Evolutionary conservation across 208 protist species (phyloP), one percentile per base, ranked within the genome.

Genomic region (Porcisia hertigi): DNA sequence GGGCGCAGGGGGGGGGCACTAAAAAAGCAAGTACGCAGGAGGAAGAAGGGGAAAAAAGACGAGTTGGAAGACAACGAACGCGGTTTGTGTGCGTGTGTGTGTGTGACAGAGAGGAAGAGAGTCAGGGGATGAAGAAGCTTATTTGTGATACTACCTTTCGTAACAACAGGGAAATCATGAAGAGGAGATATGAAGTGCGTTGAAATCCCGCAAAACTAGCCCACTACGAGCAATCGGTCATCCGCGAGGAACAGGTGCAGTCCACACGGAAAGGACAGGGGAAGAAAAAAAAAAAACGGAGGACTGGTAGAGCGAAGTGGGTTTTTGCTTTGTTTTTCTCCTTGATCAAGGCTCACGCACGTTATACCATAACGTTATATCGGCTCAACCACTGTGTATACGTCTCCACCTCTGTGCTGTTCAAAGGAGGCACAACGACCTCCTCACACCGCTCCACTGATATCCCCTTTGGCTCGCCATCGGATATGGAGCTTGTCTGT

Each of bases 401-500:
- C 5, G 84, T 85, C 60, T 90, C 76, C 23, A 74, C 72, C 5
- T 79, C 72, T 0, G 59, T 12, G 49, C 62, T 75, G 59, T 49
- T 55, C 39, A 86, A 8, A 6, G 58, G 58, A 11, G 85, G 80
- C 3, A 97, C 85, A 43, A 95, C 91, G 1, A 79, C 80, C 64
- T 88, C 89, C 47, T 95, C 91, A 64, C 93, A 97, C 0, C 93
- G 86, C 69, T 92, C 90, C 41, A 97, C 93, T 2, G 82, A 73
- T 53, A 97, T 93, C 8, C 93, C 93, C 23, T 41, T 69, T 65
- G 70, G 62, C 43, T 43, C 71, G 3, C 55, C 11, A 20, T 25
- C 25, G 25, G 70, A 12, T 39, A 55, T 5, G 2, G 63, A 7
- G n/a, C 8, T 30, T 59, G 60, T 49, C 18, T 71, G 76, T 39